phyloP scores from a whole-genome alignment of 768 basidiomycete genomes.

The Clitopilus passeckerianus region DNA sequence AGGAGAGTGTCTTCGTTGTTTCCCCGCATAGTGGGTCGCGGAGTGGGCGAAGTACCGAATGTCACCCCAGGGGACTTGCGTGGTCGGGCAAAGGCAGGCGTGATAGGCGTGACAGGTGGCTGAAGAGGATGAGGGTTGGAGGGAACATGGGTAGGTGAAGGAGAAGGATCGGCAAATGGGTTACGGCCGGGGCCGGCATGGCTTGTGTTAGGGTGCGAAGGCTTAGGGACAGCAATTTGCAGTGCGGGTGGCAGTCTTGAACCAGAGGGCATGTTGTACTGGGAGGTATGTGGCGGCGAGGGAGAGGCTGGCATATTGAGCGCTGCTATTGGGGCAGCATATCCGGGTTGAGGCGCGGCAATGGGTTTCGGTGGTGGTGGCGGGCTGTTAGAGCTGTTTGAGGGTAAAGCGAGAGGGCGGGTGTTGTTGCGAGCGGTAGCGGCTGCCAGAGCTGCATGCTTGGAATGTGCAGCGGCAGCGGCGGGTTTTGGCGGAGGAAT shows the following conservation, averaged over 20 bases:
- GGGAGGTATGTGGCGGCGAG: conserved; percentile 32
- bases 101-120: conserved; percentile 75
- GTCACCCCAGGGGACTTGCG: conserved; percentile 30
- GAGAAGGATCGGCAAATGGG: conserved; percentile 3
- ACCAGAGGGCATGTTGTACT: conserved; percentile 8
- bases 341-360: conserved; percentile 70
- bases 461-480: conserved; percentile 19
- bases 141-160: conserved; percentile 33
- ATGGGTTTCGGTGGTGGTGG: conserved; percentile 32
- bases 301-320: conserved; percentile 50
- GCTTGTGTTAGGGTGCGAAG: conserved; percentile 9
- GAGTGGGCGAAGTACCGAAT: conserved; percentile 30
- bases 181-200: not conserved
- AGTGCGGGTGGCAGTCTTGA: conserved; percentile 3
- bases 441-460: conserved; percentile 32
- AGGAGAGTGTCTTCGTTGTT: conserved; percentile 63
- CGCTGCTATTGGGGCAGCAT: conserved; percentile 64
- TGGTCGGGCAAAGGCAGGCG: conserved; percentile 72
- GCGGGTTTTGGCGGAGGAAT: conserved; percentile 10
- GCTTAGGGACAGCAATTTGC: conserved; percentile 6
- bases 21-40: conserved; percentile 59
- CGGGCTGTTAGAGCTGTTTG: conserved; percentile 7
- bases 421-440: conserved; percentile 17
- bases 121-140: conserved; percentile 68
- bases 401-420: not conserved